These are phyloP conservation scores for Scedosporium apiospermum DNA, from an alignment of 2,329 filamentous ascomycete genomes.

Conservation along the genomic window DNA sequence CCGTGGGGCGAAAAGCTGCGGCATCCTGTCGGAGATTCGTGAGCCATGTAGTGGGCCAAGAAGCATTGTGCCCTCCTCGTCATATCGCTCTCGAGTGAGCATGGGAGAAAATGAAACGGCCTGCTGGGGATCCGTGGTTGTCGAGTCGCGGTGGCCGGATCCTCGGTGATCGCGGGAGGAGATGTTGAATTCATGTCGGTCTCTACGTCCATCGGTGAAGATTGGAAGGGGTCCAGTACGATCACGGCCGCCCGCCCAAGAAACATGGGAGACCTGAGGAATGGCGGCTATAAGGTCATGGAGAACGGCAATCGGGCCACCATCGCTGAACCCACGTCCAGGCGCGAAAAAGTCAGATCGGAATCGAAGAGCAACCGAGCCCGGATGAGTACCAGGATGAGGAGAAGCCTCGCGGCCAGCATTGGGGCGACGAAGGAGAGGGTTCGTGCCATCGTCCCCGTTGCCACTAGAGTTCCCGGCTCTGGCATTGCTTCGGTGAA, in stretches of 20 bases:
- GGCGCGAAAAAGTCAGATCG: slow-evolving; percentile 34
- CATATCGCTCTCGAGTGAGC: slow-evolving; percentile 69
- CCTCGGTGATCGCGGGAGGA: slow-evolving; percentile 30
- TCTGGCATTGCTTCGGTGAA: slow-evolving; percentile 39
- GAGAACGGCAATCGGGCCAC: slow-evolving; percentile 44
- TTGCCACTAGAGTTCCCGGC: slow-evolving; percentile 42
- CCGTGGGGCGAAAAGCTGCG: slow-evolving; percentile 51
- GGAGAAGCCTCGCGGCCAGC: slow-evolving; percentile 34
- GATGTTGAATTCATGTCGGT: slow-evolving; percentile 42
- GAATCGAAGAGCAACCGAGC: slow-evolving; percentile 44
- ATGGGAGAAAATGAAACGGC: slow-evolving; percentile 66
- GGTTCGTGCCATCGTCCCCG: slow-evolving; percentile 77
- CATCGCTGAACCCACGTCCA: slow-evolving; percentile 19
- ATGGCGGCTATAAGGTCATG: slow-evolving; percentile 48
- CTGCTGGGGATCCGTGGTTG: slow-evolving; percentile 54
- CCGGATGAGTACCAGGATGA: slow-evolving; percentile 34
- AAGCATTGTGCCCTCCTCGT: slow-evolving; percentile 80
- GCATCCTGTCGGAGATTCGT: slow-evolving; percentile 51
- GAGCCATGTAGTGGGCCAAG: slow-evolving; percentile 62
- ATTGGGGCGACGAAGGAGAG: slow-evolving; percentile 61
- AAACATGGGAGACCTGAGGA: slow-evolving; percentile 19
- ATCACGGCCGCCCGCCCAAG: slow-evolving; percentile 20
- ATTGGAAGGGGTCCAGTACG: slow-evolving; percentile 41
- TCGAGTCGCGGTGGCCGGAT: slow-evolving; percentile 37
- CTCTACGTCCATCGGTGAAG: slow-evolving; percentile 44